Evolutionary conservation across 1,139 yeast genomes (phyloP).

Genomic region (Hemisphaericaspora subhashii): DNA sequence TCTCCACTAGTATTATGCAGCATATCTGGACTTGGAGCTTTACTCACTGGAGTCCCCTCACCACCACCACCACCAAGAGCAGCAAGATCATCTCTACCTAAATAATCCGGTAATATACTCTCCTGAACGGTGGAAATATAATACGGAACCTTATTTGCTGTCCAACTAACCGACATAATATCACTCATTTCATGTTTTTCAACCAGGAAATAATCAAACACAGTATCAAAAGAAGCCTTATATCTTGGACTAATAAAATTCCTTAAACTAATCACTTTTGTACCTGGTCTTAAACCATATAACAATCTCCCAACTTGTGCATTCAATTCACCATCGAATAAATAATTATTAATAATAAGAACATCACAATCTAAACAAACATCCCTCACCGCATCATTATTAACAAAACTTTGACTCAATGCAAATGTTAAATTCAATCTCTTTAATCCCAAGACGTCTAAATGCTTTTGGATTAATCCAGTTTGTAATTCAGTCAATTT

Average conservation of each 20-base stretch:
- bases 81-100: conserved; percentile 14
- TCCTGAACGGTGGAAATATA: conserved; percentile 71
- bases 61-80: conserved; percentile 3
- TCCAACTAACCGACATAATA: conserved; percentile 82
- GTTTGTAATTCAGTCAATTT: conserved; percentile 62
- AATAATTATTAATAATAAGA: conserved; percentile 75
- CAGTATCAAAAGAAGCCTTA: conserved; percentile 55
- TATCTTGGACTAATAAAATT: conserved; percentile 66
- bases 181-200: conserved; percentile 65
- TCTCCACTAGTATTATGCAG: background rate
- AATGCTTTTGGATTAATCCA: conserved; percentile 56
- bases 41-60: background rate
- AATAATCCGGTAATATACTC: conserved; percentile 30
- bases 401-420: conserved; percentile 69
- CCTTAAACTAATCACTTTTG: conserved; percentile 75
- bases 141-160: conserved; percentile 79
- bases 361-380: conserved; percentile 67
- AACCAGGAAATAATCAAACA: conserved; percentile 64
- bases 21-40: background rate
- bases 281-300: conserved; percentile 64
- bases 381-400: conserved; percentile 54
- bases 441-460: conserved; percentile 61
- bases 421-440: conserved; percentile 59
- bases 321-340: conserved; percentile 75
- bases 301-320: conserved; percentile 66